Conservation (phyloP, 352 stramenopile species). For the Pythium sp. region DNA sequence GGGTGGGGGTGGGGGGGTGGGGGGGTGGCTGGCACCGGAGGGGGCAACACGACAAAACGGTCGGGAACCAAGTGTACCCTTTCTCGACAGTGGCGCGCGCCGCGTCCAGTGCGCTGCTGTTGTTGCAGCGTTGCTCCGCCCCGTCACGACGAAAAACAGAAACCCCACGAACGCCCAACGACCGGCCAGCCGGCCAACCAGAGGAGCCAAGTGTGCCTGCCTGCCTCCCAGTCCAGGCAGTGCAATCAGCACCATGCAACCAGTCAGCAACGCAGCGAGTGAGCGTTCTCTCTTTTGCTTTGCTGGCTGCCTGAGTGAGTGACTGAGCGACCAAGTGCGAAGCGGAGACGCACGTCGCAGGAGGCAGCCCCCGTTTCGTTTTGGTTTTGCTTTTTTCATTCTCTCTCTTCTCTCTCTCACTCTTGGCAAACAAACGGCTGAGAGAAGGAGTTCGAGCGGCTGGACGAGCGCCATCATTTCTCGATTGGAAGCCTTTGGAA, state of each 20-base stretch:
- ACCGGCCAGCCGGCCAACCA: conserved; percentile 6
- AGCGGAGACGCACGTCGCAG: conserved; percentile 7
- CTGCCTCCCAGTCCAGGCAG: neutral
- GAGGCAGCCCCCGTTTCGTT: neutral
- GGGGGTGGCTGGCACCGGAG: no score
- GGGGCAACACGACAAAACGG: neutral
- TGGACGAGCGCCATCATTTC: conserved; percentile 21
- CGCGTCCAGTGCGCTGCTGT: neutral
- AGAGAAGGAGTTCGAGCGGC: neutral
- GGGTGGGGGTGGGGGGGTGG: no score
- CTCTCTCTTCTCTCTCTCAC: neutral
- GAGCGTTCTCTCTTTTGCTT: neutral
- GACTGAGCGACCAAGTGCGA: conserved; percentile 1
- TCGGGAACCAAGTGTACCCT: neutral
- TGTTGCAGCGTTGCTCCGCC: conserved; percentile 3
- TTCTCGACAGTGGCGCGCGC: neutral
- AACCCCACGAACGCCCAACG: conserved; percentile 9
- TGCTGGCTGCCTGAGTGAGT: neutral
- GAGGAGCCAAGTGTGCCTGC: conserved; percentile 11
- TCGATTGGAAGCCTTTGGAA: conserved; percentile 21
- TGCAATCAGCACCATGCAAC: neutral
- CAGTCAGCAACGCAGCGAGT: neutral
- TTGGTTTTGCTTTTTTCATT: conserved; percentile 9
- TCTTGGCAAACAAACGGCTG: neutral
- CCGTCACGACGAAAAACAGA: conserved; percentile 20